These are phyloP conservation scores for Paramecium caudatum DNA, from an alignment of 73 alveolate genomes.

Conservation along the genomic window DNA sequence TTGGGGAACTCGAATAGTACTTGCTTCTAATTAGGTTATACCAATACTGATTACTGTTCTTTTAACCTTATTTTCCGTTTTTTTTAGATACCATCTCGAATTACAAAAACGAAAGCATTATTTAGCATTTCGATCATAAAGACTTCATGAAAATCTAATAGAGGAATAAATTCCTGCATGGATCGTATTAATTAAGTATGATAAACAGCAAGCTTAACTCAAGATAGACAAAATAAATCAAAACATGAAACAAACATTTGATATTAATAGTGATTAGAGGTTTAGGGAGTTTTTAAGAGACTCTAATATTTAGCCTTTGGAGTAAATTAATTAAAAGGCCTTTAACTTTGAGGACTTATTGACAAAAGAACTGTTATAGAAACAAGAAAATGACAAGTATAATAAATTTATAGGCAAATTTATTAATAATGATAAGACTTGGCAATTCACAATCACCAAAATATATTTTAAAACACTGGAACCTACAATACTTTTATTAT, in stretches of 20 bases:
- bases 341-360: conserved; percentile 34
- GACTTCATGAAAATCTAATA: conserved; percentile 19
- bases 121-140: neutral
- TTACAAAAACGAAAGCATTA: neutral
- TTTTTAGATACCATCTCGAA: neutral
- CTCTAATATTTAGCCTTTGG: neutral
- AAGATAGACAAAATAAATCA: conserved; percentile 37
- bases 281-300: conserved; percentile 63
- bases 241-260: conserved; percentile 27
- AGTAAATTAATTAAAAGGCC: neutral
- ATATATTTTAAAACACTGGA: conserved; percentile 29
- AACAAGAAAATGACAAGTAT: neutral
- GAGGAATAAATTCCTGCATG: conserved; percentile 56
- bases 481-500: conserved; percentile 40
- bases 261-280: neutral
- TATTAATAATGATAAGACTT: neutral
- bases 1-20: neutral
- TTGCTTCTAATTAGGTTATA: neutral
- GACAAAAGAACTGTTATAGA: neutral
- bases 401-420: neutral
- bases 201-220: neutral
- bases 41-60: neutral
- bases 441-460: neutral
- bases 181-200: conserved; percentile 43
- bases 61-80: neutral